Evolutionary conservation across 2,329 filamentous ascomycete species (phyloP).

Genomic region (Daldinia eschscholtzii): DNA sequence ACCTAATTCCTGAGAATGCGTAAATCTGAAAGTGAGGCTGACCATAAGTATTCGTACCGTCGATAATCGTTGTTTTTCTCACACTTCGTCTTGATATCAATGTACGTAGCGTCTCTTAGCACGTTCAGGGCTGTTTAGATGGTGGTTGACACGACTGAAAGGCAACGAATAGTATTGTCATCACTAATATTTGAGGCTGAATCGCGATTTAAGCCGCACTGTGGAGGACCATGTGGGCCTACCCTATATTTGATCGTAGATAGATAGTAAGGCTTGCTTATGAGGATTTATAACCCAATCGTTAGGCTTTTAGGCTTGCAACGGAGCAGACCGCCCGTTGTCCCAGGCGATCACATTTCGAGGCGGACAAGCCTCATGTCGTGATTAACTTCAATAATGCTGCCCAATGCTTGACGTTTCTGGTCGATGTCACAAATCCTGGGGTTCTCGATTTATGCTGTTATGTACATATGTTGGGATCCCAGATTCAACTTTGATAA

Average conservation of each 20-base stretch:
- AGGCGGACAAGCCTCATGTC: neutral
- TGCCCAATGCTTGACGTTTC: neutral
- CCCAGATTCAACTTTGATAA: neutral
- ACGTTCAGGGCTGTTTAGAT: neutral
- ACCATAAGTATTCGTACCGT: neutral
- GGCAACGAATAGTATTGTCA: constrained; percentile 5
- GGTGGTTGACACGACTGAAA: neutral
- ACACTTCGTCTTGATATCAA: neutral
- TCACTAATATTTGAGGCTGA: constrained; percentile 21
- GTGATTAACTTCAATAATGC: neutral
- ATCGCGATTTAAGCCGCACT: constrained; percentile 18
- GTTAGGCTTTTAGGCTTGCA: neutral
- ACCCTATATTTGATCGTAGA: neutral
- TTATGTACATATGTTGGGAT: neutral
- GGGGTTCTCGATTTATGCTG: constrained; percentile 6
- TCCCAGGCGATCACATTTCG: constrained; percentile 3
- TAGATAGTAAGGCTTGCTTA: neutral
- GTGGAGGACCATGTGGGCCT: constrained; percentile 7
- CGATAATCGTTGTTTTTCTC: too few relatives aligned
- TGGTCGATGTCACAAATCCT: constrained; percentile 1
- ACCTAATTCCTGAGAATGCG: neutral
- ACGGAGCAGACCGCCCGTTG: constrained; percentile 20
- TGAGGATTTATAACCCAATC: constrained; percentile 10
- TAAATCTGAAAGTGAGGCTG: neutral
- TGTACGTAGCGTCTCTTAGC: neutral